Percentiles rank a stretch among this genome's conserved stretches.
Conservation (phyloP, 441 rosid genomes). For the Erysimum pusillum region DNA sequence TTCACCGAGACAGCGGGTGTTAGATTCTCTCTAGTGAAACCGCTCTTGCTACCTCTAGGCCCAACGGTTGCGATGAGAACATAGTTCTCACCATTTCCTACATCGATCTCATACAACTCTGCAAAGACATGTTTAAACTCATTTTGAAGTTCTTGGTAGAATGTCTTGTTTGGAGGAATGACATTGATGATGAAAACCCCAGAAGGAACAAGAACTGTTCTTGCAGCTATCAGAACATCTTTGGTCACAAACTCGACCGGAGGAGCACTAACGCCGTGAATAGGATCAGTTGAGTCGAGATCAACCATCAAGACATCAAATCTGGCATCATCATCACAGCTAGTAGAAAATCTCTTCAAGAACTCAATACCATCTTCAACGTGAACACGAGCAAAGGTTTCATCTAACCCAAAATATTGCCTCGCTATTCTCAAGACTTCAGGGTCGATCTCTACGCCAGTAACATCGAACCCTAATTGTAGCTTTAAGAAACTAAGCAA, state of each 20-base stretch:
- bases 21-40: slow-evolving; percentile 6
- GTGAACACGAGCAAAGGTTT: slow-evolving; percentile 51
- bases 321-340: slow-evolving; percentile 23
- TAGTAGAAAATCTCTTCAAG: slow-evolving; percentile 51
- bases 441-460: slow-evolving; percentile 76
- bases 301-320: slow-evolving; percentile 90
- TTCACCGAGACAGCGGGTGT: background rate
- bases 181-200: slow-evolving; percentile 76
- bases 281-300: slow-evolving; percentile 69
- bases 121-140: slow-evolving; percentile 55
- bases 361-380: slow-evolving; percentile 68
- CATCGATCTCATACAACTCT: slow-evolving; percentile 81
- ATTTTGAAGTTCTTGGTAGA: slow-evolving; percentile 53
- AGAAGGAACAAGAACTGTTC: slow-evolving; percentile 54
- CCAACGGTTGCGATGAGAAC: slow-evolving; percentile 65
- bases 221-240: slow-evolving; percentile 62
- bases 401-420: slow-evolving; percentile 73
- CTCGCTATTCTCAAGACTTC: slow-evolving; percentile 69
- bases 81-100: slow-evolving; percentile 71
- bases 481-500: slow-evolving; percentile 69
- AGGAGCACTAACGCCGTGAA: slow-evolving; percentile 74
- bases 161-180: slow-evolving; percentile 59
- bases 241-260: slow-evolving; percentile 66
- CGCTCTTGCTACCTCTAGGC: slow-evolving; percentile 1
- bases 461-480: slow-evolving; percentile 66